These are phyloP conservation scores for Phytophthora pistaciae DNA, from an alignment of 352 stramenopile species.

Conservation along the genomic window DNA sequence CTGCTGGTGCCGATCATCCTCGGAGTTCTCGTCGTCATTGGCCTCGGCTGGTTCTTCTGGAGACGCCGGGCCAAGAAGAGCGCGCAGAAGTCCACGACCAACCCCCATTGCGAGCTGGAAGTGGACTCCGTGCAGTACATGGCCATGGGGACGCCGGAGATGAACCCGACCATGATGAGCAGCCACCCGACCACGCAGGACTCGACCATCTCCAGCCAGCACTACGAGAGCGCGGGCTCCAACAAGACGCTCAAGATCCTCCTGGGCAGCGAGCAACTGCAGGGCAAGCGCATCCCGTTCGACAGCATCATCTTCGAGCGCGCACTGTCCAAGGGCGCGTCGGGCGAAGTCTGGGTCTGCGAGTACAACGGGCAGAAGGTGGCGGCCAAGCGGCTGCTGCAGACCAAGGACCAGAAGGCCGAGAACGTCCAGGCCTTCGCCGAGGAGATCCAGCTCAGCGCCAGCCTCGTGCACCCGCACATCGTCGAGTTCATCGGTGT, in stretches of 20 bases:
- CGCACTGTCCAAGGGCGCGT: slow-evolving; percentile 43
- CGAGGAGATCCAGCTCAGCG: slow-evolving; percentile 64
- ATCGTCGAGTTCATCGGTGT: slow-evolving; percentile 64
- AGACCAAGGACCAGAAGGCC: slow-evolving; percentile 37
- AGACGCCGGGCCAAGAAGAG: slow-evolving; percentile 11
- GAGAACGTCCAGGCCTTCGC: slow-evolving; percentile 47
- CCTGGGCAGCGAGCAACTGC: slow-evolving; percentile 18
- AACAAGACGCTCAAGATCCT: slow-evolving; percentile 38
- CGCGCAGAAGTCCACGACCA: slow-evolving; percentile 1
- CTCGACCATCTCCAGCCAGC: slow-evolving; percentile 14
- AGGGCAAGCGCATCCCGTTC: slow-evolving; percentile 30
- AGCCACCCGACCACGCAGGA: slow-evolving; percentile 19
- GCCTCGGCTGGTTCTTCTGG: slow-evolving; percentile 26
- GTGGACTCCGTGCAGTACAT: slow-evolving; percentile 13
- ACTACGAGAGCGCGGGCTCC: slow-evolving; percentile 31
- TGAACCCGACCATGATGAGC: slow-evolving; percentile 7
- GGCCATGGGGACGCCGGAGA: slow-evolving; percentile 10
- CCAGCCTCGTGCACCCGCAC: slow-evolving; percentile 60
- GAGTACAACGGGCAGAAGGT: slow-evolving; percentile 51
- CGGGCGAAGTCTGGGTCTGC: slow-evolving; percentile 60
- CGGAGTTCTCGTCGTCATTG: slow-evolving; percentile 11
- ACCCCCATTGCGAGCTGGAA: not conserved
- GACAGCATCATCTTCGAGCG: slow-evolving; percentile 24
- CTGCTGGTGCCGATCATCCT: slow-evolving; percentile 31
- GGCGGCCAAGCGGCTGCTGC: slow-evolving; percentile 52